Conservation (phyloP, 495 filamentous ascomycete genomes). For the Tuber umbilicatum region DNA sequence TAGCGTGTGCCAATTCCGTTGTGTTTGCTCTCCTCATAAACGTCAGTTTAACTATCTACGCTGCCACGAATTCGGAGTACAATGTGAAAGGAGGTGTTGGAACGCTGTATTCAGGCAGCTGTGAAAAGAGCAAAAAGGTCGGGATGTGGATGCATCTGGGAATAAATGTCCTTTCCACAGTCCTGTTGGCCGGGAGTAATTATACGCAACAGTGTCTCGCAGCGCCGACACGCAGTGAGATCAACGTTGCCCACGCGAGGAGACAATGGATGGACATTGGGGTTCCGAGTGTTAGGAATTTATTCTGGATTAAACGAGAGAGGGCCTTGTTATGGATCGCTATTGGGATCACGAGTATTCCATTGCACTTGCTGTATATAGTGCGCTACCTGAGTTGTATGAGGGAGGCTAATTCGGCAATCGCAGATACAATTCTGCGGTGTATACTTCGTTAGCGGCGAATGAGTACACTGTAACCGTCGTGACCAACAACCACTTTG, state of each 20-base stretch:
- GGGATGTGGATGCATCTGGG: background rate
- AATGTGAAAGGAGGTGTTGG: background rate
- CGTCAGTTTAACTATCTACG: constrained; percentile 3
- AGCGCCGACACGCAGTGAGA: constrained; percentile 9
- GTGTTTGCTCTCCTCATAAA: background rate
- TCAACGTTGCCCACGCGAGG: constrained; percentile 13
- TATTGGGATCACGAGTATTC: constrained; percentile 7
- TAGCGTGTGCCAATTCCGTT: background rate
- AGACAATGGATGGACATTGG: constrained; percentile 18
- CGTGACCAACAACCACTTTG: constrained; percentile 3
- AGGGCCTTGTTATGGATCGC: constrained; percentile 9
- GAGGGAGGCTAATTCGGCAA: background rate
- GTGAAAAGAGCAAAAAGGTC: background rate
- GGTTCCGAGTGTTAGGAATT: constrained; percentile 12
- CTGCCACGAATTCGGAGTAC: background rate
- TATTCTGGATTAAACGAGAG: background rate
- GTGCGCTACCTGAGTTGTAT: background rate
- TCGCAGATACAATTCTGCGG: constrained; percentile 35
- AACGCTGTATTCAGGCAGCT: constrained; percentile 3
- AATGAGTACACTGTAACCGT: background rate
- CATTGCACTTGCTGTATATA: constrained; percentile 10
- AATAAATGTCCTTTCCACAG: constrained; percentile 5
- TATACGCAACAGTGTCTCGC: constrained; percentile 14
- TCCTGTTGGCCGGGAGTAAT: constrained; percentile 7
- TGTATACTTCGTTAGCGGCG: constrained; percentile 26